Conservation (phyloP, 805 yeast genomes). For the Candida chilensis region DNA sequence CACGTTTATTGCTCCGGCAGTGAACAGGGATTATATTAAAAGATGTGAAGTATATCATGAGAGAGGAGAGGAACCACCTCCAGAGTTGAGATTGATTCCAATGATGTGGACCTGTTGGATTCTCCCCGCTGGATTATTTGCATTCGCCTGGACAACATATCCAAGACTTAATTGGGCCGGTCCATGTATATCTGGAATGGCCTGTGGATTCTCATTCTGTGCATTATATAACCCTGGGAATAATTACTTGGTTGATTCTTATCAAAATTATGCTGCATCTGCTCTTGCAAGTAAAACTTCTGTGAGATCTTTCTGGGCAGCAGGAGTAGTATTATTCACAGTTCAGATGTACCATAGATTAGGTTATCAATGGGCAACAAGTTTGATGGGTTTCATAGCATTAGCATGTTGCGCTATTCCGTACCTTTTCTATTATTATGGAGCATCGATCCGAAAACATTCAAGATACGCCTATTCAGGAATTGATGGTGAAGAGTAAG, state of each 20-base stretch:
- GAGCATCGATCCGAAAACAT: too few species aligned
- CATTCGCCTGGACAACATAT: constrained; percentile 48
- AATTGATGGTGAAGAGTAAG: too few species aligned
- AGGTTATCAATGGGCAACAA: constrained; percentile 40
- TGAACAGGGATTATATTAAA: constrained; percentile 40
- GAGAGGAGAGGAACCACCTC: constrained; percentile 41
- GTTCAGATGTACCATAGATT: constrained; percentile 45
- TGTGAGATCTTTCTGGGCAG: constrained; percentile 55
- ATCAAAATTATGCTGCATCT: constrained; percentile 53
- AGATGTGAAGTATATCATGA: constrained; percentile 34
- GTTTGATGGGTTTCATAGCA: constrained; percentile 42
- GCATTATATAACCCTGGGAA: constrained; percentile 55
- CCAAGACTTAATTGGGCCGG: constrained; percentile 44
- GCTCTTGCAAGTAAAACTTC: constrained; percentile 51
- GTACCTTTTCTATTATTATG: constrained; percentile 29
- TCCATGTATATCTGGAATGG: constrained; percentile 44
- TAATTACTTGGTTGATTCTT: constrained; percentile 52
- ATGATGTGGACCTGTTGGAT: constrained; percentile 53
- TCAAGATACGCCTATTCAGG: too few species aligned
- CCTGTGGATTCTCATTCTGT: constrained; percentile 45
- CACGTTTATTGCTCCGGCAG: constrained; percentile 27
- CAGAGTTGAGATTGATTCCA: constrained; percentile 44
- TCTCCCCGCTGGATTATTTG: constrained; percentile 43
- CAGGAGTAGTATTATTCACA: constrained; percentile 74
- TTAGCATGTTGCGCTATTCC: constrained; percentile 45